Evolutionary conservation across 192 early-diverging fungal genomes (phyloP).

Genomic region (Mortierella hygrophila): DNA sequence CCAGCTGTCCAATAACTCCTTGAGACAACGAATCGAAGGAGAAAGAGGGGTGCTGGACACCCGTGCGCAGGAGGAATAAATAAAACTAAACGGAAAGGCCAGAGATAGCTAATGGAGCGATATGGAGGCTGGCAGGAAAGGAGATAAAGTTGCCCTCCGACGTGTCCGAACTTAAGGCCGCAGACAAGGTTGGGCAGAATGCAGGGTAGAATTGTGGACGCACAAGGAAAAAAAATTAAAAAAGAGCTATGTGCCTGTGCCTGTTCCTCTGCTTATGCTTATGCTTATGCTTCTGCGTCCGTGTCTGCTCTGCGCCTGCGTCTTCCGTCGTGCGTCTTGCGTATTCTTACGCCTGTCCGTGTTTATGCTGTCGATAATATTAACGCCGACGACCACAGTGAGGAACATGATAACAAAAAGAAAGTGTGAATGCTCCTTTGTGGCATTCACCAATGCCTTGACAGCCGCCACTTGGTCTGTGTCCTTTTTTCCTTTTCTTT

Average conservation of each 20-base stretch:
- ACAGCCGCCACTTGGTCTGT: background rate
- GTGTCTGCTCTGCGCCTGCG: background rate
- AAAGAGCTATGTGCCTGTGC: constrained; percentile 8
- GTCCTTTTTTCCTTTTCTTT: background rate
- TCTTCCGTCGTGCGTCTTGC: background rate
- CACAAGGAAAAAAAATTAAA: background rate
- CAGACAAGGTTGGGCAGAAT: constrained; percentile 4
- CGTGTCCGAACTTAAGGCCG: background rate
- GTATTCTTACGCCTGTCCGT: background rate
- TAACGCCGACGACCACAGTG: background rate
- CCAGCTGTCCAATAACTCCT: background rate
- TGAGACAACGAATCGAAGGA: background rate
- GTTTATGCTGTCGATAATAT: background rate
- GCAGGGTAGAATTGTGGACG: background rate
- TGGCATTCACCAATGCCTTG: background rate
- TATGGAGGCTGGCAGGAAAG: background rate
- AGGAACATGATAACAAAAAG: background rate
- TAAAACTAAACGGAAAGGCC: background rate
- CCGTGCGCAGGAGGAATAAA: background rate
- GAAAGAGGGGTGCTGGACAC: background rate
- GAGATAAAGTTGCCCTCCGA: background rate
- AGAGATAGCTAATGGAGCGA: background rate
- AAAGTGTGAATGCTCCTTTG: background rate
- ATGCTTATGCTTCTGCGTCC: background rate
- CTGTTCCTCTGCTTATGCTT: constrained; percentile 1